Evolutionary conservation across 805 yeast species (phyloP), one percentile per base, ranked within the genome.

Genomic region (Jamesozyma gamospora): DNA sequence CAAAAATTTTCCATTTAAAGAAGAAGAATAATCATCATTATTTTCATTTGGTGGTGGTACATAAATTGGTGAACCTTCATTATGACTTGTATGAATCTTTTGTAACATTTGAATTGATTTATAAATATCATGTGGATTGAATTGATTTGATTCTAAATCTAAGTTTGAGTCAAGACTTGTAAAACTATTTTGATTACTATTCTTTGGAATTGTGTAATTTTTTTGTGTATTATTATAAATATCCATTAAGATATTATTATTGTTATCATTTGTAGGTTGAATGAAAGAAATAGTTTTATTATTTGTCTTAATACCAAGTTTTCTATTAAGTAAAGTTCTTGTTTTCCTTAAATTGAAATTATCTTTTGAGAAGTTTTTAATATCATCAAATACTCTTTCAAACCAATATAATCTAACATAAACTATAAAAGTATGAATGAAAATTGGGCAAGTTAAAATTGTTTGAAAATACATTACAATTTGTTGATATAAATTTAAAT

Each of bases 391-490:
- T 49, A 79, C 72, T 47, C 84, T 72, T 57, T 87, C 95, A 59
- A 83, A 90, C 84, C 94, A 83, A 56, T 83, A 83, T 36, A 92
- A 65, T 36, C 98, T 71, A 12, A 88, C 64, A 42, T 83, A 75
- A 6, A 85, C 77, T 25, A 92, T 65, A 1, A 74, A 70, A 0
- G 92, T 75, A 56, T 92, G 94, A 40, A 92, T 84, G 55, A 82
- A 79, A 15, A 90, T 83, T 1, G 97, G 96, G 0, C 94, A 86
- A 3, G 92, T 72, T 13, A 86, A 49, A 46, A 75, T 65, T 16
- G 87, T 62, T 2, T 75, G 42, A 9, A 82, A 44, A 54, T 79
- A 85, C 2, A 88, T 58, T 8, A 72, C 66, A 15, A 87, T 72
- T 55, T 88, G 96, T 58, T 90, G 97, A 63, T 79, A 88, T 33